Evolutionary conservation across 495 filamentous ascomycete genomes (phyloP).

Genomic region (Neurospora tetraspora): DNA sequence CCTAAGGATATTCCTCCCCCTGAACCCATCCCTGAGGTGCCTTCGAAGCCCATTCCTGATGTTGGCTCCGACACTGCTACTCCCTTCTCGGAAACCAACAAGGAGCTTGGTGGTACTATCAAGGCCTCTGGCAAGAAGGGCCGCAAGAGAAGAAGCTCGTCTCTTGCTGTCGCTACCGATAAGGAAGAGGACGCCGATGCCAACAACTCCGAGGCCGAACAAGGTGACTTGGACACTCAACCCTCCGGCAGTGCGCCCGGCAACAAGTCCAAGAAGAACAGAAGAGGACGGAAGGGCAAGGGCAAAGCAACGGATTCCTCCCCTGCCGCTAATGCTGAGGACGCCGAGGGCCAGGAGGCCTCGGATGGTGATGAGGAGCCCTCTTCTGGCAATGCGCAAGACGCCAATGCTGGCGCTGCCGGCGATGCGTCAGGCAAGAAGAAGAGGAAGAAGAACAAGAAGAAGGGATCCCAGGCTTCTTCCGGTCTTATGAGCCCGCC

Average conservation of each 20-base stretch:
- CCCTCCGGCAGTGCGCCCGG: neutral
- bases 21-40: neutral
- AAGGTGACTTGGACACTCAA: neutral
- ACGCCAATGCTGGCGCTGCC: conserved; percentile 1
- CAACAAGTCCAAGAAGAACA: conserved; percentile 24
- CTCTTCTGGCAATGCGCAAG: neutral
- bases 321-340: neutral
- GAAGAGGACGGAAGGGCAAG: conserved; percentile 23
- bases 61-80: neutral
- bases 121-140: neutral
- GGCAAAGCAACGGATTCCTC: conserved; percentile 1
- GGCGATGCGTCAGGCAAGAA: conserved; percentile 1
- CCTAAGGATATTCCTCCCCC: neutral
- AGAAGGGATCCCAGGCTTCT: neutral
- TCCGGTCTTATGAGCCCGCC: neutral
- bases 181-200: neutral
- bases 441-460: conserved; percentile 9
- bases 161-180: conserved; percentile 1
- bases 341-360: neutral
- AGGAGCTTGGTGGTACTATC: neutral
- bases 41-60: neutral
- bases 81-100: neutral
- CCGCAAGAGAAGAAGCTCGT: neutral
- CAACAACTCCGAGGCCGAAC: neutral
- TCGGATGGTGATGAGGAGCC: neutral